phyloP scores from a whole-genome alignment of 768 basidiomycete species.

The Agaricus subrufescens region DNA sequence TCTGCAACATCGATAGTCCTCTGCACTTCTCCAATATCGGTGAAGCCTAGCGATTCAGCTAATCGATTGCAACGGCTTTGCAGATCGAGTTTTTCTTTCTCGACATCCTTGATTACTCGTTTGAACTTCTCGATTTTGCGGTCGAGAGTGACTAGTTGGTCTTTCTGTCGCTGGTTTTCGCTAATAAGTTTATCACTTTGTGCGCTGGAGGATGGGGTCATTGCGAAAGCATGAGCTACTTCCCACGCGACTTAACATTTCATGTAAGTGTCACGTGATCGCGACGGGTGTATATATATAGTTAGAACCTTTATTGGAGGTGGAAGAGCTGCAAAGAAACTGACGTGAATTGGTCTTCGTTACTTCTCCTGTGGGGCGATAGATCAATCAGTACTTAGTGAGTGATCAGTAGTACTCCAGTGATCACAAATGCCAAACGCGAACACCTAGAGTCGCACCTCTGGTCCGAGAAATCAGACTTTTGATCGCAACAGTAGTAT shows the following conservation, averaged over 20 bases:
- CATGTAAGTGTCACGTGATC: not conserved
- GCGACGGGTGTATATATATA: not conserved
- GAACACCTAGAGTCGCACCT: no score
- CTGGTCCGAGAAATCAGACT: no score
- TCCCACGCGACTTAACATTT: not conserved
- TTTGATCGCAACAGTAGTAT: no score
- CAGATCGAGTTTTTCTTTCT: conserved; percentile 31
- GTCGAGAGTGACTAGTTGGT: conserved; percentile 21
- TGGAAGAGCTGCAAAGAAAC: no score
- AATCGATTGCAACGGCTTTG: conserved; percentile 32
- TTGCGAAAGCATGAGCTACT: not conserved
- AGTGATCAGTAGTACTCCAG: no score
- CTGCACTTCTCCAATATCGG: conserved; percentile 37
- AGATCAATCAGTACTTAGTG: no score
- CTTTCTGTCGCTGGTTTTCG: conserved; percentile 20
- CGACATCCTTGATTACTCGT: conserved; percentile 25
- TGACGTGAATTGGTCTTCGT: no score
- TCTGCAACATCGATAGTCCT: conserved; percentile 32
- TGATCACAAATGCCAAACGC: no score
- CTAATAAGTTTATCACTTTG: conserved; percentile 28
- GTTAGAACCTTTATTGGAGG: no score
- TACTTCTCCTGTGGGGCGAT: no score
- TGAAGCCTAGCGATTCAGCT: conserved; percentile 40
- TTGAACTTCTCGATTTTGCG: conserved; percentile 23
- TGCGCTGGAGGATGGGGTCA: conserved; percentile 22